Conservation (phyloP, 73 alveolate genomes). For the Durusdinium trenchii region DNA sequence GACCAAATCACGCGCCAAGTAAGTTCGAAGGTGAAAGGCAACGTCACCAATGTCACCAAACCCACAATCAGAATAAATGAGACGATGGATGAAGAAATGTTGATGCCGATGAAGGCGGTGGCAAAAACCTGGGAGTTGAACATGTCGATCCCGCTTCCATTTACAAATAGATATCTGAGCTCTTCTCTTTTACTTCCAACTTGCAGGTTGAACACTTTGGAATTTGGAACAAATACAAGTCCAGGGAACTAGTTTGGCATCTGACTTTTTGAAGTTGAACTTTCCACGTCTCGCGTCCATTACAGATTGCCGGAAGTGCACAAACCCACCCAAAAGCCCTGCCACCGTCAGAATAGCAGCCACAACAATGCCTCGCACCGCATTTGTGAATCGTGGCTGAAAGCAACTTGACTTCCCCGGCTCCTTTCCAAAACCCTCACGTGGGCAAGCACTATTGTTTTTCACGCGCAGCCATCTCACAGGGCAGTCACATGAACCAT, state of each 20-base stretch:
- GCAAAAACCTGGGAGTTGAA: no score
- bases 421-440: no score
- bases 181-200: no score
- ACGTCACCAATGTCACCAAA: constrained; percentile 15
- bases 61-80: constrained; percentile 47
- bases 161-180: no score
- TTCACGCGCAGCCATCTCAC: no score
- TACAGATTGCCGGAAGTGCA: constrained; percentile 47
- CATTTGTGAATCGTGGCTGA: neutral
- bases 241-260: constrained; percentile 48
- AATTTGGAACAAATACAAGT: no score
- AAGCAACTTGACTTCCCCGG: no score
- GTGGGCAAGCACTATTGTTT: no score
- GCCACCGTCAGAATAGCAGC: constrained; percentile 28
- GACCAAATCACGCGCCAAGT: constrained; percentile 55
- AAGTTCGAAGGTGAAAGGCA: constrained; percentile 53
- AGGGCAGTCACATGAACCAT: no score
- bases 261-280: neutral
- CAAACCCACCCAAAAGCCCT: constrained; percentile 44
- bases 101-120: constrained; percentile 41
- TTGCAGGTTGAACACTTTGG: no score
- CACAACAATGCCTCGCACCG: neutral
- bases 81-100: constrained; percentile 52
- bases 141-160: no score
- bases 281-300: constrained; percentile 72